Evolutionary conservation across 768 basidiomycete species (phyloP), one percentile per base, ranked within the genome.

Genomic region (Lactarius quietus): DNA sequence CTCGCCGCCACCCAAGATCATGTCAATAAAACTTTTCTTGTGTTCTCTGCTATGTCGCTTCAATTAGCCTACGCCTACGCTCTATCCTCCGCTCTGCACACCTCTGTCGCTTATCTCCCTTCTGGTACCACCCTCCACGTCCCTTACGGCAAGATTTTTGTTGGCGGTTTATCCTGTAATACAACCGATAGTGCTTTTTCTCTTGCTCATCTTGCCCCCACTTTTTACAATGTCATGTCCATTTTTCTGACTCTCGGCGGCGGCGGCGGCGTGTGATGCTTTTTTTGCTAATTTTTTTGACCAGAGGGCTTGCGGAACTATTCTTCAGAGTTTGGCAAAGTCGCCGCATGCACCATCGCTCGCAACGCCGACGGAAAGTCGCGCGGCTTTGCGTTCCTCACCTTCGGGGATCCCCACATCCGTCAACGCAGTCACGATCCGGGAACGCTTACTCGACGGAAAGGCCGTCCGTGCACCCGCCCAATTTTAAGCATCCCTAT

Each of bases 141-240:
- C n/a, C n/a, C 35, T 63, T 80, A 77, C 82, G 98, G 97, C 79
- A 99, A 99, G 84, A 99, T 98, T 97, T 99, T 99, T 78, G 95
- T 99, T 75, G 97, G 97, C 68, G 97, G 97, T 70, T 83, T 99
- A 70, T 97, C 98, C 80, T 99, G 97, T 96, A 95, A 98, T 78
- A 98, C 97, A 73, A 96, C 93, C 76, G 96, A 98, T 84, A 95
- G 96, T 99, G 85, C 78, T 72, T 74, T 56, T 69, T 70, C 60
- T 73, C 74, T 36, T 45, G 71, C 70, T 33, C 33, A 33, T 33
- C 33, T 33, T 33, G 8, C 33, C 33, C 33, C 33, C 43, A 20
- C 20, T 18, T 15, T 48, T 62, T 51, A 31, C 59, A 69, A 69
- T 76, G 72, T 76, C 67, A 71, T 74, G 62, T 64, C 33, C 70